Base-by-base conservation (phyloP, 108 stramenopile species). In the Cyclotella choctawhatcheeana region DNA sequence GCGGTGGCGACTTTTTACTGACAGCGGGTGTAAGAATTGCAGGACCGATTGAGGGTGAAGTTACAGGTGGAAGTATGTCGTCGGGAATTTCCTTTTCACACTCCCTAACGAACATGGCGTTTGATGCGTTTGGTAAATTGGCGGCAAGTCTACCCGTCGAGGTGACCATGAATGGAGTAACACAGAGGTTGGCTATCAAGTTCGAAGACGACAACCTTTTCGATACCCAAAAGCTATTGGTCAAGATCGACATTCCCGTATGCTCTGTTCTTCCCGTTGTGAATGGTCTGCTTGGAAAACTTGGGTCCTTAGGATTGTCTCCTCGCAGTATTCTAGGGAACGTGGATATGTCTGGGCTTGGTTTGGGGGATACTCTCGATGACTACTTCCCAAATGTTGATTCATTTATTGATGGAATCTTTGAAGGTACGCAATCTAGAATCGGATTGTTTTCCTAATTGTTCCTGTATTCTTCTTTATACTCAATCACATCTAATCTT, bases 391-490 rank as follows among this genome's bases (percentile, higher is more conserved):
- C 73, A 25, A 37, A 54, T 54, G 35, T 73, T 26, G 71, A 47
- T 0, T 10, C 21, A 29, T 73, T 64, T 21, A 1, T 73, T 26
- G 34, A 30, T n/a, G 71, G 71, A 24, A 61, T 67, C 7, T 66
- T 74, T 29, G 54, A 74, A 40, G 58, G 69, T 71, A 33, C 53
- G 69, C n/a, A n/a, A n/a, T n/a, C n/a, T n/a, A n/a, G n/a, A n/a
- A n/a, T n/a, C n/a, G n/a, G n/a, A n/a, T n/a, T n/a, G n/a, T n/a
- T n/a, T n/a, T n/a, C n/a, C n/a, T n/a, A n/a, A n/a, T n/a, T n/a
- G n/a, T n/a, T n/a, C n/a, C 22, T 40, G 37, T 8, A 40, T 6
- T 6, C 6, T 6, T 40, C 6, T 40, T 40, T 6, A 12, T 8
- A 21, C 6, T 17, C 53, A 51, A 10, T 53, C 27, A 34, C 5